Evolutionary conservation across 495 filamentous ascomycete species (phyloP), one percentile per base, ranked within the genome.

Genomic region (Penicillium alfredii): DNA sequence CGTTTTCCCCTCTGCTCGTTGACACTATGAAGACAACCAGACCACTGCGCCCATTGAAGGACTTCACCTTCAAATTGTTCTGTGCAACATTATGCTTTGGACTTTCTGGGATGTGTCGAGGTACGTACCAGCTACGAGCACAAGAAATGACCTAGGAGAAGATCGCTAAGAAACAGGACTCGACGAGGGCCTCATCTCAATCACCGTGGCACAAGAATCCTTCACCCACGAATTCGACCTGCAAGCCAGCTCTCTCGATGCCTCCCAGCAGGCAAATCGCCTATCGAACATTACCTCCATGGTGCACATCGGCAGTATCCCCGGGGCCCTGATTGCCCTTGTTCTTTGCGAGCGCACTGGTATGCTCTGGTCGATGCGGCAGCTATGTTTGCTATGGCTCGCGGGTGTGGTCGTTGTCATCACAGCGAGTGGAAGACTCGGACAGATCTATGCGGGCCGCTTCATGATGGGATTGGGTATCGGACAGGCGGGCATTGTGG

Each of bases 381-480:
- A 74, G 41, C 59, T 80, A 0, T 80, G 73, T 32, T 0, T 73
- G 6, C 28, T 79, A 2, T 82, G 78, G 78, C 60, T 75, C 2
- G 12, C 74, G 4, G 78, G 78, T 4, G 71, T 75, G 16, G 55
- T 67, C 14, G 69, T 82, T 37, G 74, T 76, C 55, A 71, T 82
- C 49, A 71, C 64, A 1, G 58, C 69, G 6, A 61, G 59, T 24
- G 72, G 74, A 21, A 73, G 45, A 34, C 58, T 80, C 24, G 71
- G 69, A 20, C 70, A 72, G 48, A 68, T 81, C 3, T 78, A 77
- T 38, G 72, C 69, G 0, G 77, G 78, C 1, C 51, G 77, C 1
- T 78, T 80, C 40, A 66, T 82, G 17, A 72, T 72, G 20, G 77
- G 78, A 0, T 57, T 82, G 4, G 77, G 78, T 0, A 74, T 80